These are phyloP conservation scores for Lactuca sativa DNA, from an alignment of 129 eudicot species.

Conservation along the genomic window DNA sequence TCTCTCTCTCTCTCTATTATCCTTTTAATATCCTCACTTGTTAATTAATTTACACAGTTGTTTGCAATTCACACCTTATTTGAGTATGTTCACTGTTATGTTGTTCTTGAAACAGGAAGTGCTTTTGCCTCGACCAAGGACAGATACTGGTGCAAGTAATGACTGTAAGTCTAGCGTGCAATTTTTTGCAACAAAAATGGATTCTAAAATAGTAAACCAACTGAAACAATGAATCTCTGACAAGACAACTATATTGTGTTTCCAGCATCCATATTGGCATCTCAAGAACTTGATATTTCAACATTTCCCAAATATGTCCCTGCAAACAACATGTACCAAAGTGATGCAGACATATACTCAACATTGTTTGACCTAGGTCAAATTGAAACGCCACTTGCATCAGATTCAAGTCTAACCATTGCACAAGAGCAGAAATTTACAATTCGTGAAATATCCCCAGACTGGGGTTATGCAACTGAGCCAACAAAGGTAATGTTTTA, in stretches of 20 bases:
- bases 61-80: neutral
- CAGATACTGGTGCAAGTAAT: conserved; percentile 36
- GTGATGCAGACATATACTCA: conserved; percentile 46
- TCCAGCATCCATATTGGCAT: conserved; percentile 45
- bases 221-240: conserved; percentile 28
- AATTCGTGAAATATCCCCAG: conserved; percentile 83
- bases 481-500: conserved; percentile 56
- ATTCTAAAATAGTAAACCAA: conserved; percentile 1
- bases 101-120: conserved; percentile 36
- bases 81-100: conserved; percentile 1
- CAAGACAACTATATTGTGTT: conserved; percentile 18
- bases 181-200: conserved; percentile 4
- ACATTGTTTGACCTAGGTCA: conserved; percentile 59
- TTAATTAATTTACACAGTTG: neutral
- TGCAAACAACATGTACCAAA: conserved; percentile 32
- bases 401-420: conserved; percentile 55
- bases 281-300: conserved; percentile 47
- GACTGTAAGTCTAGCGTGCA: conserved; percentile 35
- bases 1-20: no score
- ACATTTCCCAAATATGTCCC: conserved; percentile 39
- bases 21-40: conserved; percentile 1
- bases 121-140: conserved; percentile 24
- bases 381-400: conserved; percentile 51
- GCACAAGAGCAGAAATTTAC: conserved; percentile 72
- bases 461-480: conserved; percentile 84